Evolutionary conservation across 345 rosid species (phyloP), one percentile per base, ranked within the genome.

Genomic region (Sisymbrium irio): DNA sequence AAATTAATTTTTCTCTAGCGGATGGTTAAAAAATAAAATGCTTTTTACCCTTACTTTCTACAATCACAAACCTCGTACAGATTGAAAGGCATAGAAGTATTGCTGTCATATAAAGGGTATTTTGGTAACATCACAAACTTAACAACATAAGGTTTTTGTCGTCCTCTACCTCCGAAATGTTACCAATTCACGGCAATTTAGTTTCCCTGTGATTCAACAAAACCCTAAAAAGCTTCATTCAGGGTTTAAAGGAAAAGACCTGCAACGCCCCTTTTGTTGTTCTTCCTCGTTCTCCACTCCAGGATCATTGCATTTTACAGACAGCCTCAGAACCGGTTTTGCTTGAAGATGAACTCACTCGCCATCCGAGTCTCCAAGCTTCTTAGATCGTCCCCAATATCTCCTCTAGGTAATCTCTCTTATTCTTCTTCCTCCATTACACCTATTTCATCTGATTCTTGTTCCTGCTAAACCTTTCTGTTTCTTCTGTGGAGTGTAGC

Each of bases 291-390:
- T n/a, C n/a, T n/a, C n/a, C n/a, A n/a, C n/a, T n/a, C n/a, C n/a
- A n/a, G n/a, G 4, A 37, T 39, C 51, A 30, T 6, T 5, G 33
- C 33, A 30, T 30, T 30, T 30, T 4, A 4, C 33, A 25, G 7
- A 32, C 62, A 17, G 0, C 17, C 30, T 68, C 46, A 33, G 25
- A 69, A 45, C 10, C 10, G 10, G 42, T 14, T 3, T 7, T 25
- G 20, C 10, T 62, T 57, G 45, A 58, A 28, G 33, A 77, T 77
- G 80, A 77, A 77, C 33, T 65, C 72, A 49, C 62, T 77, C 25
- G 54, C 80, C 3, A 11, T 58, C 3, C 65, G 68, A 64, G 67
- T 41, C 56, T 65, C 80, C 4, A 71, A 77, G 67, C 46, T 65
- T 49, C 63, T 77, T 11, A 71, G 56, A 50, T 47, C 14, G 27